Evolutionary conservation across 2,329 filamentous ascomycete genomes (phyloP), one percentile per base, ranked within the genome.

Genomic region (Alternaria sp.): DNA sequence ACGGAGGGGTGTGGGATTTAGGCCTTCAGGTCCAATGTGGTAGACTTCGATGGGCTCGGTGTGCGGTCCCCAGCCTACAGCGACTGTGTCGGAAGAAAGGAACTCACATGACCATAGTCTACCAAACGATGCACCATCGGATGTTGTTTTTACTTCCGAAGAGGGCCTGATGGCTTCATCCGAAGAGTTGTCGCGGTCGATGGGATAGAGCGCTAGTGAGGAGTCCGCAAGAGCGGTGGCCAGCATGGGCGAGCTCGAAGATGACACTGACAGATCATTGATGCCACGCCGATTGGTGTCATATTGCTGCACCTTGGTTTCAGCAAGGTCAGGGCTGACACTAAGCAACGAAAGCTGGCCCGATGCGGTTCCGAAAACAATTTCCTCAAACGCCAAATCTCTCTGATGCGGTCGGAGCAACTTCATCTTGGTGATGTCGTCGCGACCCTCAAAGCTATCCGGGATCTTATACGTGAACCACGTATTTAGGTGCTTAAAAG

Each of bases 361-460:
- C 66, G 84, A 85, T 20, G 86, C 83, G 44, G 86, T 86, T 6
- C 86, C 86, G 47, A 86, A 81, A 4, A 89, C 80, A 28, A 88
- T 67, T 47, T 83, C 75, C 62, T 87, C 81, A 7, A 67, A 73
- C 18, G 78, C 75, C 5, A 68, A 59, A 20, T 67, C 61, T 54
- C 69, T 70, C 54, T 83, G 80, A 24, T 78, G 72, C 6, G 81
- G 77, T 28, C 77, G 76, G 30, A 90, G 69, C 1, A 89, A 68
- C 64, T 85, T 84, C 49, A 89, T 62, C 30, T 83, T 81, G 18
- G 85, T 86, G 34, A 90, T 85, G 71, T 90, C 88, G 69, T 89
- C 86, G 55, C 82, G 72, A 52, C 80, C 87, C 59, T 86, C 85
- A 24, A 76, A 73, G 44, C 82, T 79, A 7, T 83, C 78, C 6